A percentile compares a stretch with the other conserved stretches of the same genome.
phyloP scores from a whole-genome alignment of 2,329 filamentous ascomycete species.

The Aschersonia sp. region DNA sequence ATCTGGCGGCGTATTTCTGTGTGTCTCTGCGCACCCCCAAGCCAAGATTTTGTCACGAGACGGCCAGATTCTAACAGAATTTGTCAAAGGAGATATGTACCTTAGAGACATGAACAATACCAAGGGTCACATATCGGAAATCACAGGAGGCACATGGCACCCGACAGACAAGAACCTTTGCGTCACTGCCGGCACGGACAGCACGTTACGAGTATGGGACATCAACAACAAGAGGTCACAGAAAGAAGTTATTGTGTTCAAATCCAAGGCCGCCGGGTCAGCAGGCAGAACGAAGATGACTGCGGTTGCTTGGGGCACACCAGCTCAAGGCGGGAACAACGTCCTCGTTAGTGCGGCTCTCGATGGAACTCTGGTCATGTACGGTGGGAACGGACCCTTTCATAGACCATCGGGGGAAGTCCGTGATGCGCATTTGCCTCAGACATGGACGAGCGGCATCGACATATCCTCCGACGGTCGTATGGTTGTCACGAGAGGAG shows the following conservation, averaged over 20 bases:
- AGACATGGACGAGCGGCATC: slow-evolving; percentile 84
- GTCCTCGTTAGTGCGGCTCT: slow-evolving; percentile 70
- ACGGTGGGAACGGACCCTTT: slow-evolving; percentile 77
- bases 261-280: slow-evolving; percentile 75
- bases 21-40: slow-evolving; percentile 77
- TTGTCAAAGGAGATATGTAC: slow-evolving; percentile 98
- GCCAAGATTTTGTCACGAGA: slow-evolving; percentile 82
- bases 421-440: slow-evolving; percentile 62
- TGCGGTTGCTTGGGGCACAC: slow-evolving; percentile 71
- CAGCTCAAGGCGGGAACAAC: slow-evolving; percentile 62
- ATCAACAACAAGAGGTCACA: slow-evolving; percentile 81
- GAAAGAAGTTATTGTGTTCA: slow-evolving; percentile 90
- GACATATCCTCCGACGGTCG: slow-evolving; percentile 85
- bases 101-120: slow-evolving; percentile 94
- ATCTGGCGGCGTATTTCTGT: slow-evolving; percentile 67
- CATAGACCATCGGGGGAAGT: slow-evolving; percentile 71
- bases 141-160: slow-evolving; percentile 83
- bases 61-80: slow-evolving; percentile 73
- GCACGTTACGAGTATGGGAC: slow-evolving; percentile 93
- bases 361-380: slow-evolving; percentile 86
- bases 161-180: slow-evolving; percentile 73
- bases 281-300: slow-evolving; percentile 92
- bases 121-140: slow-evolving; percentile 87
- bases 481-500: slow-evolving; percentile 79
- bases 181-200: slow-evolving; percentile 86